Conservation (phyloP, 2,329 filamentous ascomycete species). For the Alternaria sp. region DNA sequence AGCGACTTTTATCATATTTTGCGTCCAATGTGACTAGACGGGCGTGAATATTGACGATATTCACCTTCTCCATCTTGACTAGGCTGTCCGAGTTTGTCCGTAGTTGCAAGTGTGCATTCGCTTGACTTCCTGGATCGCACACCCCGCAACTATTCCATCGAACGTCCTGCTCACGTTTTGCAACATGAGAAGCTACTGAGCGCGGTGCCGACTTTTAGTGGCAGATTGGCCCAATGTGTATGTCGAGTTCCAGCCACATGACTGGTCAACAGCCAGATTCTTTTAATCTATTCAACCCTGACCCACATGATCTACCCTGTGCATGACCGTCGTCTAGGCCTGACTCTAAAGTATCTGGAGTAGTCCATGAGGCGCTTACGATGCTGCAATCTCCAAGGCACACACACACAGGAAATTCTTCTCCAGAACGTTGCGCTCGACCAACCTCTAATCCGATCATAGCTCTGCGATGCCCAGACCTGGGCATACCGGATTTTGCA, state of each 20-base stretch:
- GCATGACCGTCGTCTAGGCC: slow-evolving; percentile 22
- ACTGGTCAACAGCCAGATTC: slow-evolving; percentile 32
- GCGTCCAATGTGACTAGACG: slow-evolving; percentile 3
- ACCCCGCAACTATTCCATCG: slow-evolving; percentile 3
- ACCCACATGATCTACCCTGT: slow-evolving; percentile 35
- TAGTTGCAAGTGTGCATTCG: slow-evolving; percentile 11
- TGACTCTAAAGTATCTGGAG: slow-evolving; percentile 23
- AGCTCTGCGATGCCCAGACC: slow-evolving; percentile 7
- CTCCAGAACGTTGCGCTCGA: slow-evolving; percentile 24
- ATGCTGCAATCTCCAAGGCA: slow-evolving; percentile 35
- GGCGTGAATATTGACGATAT: not conserved
- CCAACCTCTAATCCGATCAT: slow-evolving; percentile 26
- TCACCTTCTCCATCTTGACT: slow-evolving; percentile 1
- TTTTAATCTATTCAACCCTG: slow-evolving; percentile 32
- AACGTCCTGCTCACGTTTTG: slow-evolving; percentile 5
- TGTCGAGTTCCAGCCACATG: slow-evolving; percentile 23
- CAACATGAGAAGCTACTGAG: slow-evolving; percentile 5
- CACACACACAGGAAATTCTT: slow-evolving; percentile 23
- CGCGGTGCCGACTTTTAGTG: slow-evolving; percentile 16
- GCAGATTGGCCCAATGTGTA: slow-evolving; percentile 23
- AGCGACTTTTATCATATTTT: not conserved
- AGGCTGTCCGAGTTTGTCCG: slow-evolving; percentile 11
- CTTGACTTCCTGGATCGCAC: slow-evolving; percentile 3
- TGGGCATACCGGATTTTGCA: slow-evolving; percentile 15
- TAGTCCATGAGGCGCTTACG: slow-evolving; percentile 11